These are phyloP conservation scores for Cicer pinnatifidum DNA, from an alignment of 306 rosid species.

Conservation along the genomic window DNA sequence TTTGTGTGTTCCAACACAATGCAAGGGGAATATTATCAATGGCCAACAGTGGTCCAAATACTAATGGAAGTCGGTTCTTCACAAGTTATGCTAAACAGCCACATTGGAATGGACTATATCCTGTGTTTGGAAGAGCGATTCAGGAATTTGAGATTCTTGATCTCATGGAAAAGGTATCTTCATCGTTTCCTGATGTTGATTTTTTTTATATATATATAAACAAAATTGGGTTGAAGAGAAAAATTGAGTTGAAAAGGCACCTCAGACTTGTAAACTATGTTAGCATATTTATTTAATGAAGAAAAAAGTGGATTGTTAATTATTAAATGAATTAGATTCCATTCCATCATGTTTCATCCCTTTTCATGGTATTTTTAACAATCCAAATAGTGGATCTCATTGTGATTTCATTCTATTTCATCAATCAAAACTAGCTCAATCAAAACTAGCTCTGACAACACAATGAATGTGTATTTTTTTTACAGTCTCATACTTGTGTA, in stretches of 20 bases:
- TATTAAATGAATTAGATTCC: background rate
- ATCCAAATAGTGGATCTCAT: background rate
- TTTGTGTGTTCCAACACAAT: slow-evolving; percentile 69
- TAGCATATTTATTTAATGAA: background rate
- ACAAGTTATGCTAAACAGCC: slow-evolving; percentile 81
- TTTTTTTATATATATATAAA: background rate
- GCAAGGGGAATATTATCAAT: slow-evolving; percentile 89
- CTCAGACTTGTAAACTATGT: background rate
- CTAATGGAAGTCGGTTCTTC: slow-evolving; percentile 97
- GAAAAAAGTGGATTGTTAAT: background rate
- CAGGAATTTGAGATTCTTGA: slow-evolving; percentile 98
- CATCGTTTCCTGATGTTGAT: background rate
- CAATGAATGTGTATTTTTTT: background rate
- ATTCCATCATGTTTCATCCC: background rate
- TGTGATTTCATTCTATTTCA: background rate
- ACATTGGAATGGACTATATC: slow-evolving; percentile 84
- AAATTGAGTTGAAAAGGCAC: background rate
- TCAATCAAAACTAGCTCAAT: background rate
- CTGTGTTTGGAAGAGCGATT: slow-evolving; percentile 87
- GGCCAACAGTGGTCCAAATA: slow-evolving; percentile 97
- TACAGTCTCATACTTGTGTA: background rate
- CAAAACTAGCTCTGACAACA: slow-evolving; percentile 2
- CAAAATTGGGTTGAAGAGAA: background rate
- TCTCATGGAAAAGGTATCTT: slow-evolving; percentile 91
- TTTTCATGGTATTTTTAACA: background rate